These are phyloP conservation scores for Paramecium bursaria DNA, from an alignment of 73 alveolate genomes.

Conservation along the genomic window DNA sequence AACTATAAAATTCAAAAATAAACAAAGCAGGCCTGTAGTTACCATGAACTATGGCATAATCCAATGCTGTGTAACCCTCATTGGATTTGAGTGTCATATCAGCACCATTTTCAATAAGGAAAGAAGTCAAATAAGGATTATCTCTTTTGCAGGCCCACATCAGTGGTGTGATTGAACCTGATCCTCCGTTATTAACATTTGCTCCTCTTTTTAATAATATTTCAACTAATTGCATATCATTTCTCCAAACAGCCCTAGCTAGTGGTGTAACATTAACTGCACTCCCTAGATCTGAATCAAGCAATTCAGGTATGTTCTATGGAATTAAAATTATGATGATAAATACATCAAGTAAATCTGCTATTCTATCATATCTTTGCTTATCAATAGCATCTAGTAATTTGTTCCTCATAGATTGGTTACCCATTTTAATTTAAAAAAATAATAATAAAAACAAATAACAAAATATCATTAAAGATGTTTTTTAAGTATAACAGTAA, in stretches of 20 bases:
- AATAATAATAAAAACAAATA: too few relatives aligned
- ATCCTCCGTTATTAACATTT: conserved; percentile 49
- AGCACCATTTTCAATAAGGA: conserved; percentile 64
- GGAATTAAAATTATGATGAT: too few relatives aligned
- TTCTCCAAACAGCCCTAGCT: conserved; percentile 70
- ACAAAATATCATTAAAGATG: conserved; percentile 12
- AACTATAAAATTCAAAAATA: conserved; percentile 33
- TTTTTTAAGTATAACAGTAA: conserved; percentile 42
- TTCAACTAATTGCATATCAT: conserved; percentile 60
- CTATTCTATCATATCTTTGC: conserved; percentile 35
- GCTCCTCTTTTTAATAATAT: conserved; percentile 58
- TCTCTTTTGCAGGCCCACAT: conserved; percentile 73
- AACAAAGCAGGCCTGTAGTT: conserved; percentile 58
- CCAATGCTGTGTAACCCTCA: conserved; percentile 67
- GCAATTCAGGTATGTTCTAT: conserved; percentile 30
- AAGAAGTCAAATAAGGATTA: conserved; percentile 42
- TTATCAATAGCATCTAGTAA: conserved; percentile 37
- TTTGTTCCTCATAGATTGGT: too few relatives aligned
- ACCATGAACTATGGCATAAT: conserved; percentile 66
- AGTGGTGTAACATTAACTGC: conserved; percentile 54
- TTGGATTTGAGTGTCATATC: conserved; percentile 30
- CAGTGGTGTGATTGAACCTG: conserved; percentile 64
- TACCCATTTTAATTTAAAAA: too few relatives aligned
- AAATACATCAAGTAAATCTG: conserved; percentile 21
- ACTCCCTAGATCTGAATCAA: conserved; percentile 1